Evolutionary conservation across 31 red algal species (phyloP).

Genomic region (Asparagopsis taxiformis): DNA sequence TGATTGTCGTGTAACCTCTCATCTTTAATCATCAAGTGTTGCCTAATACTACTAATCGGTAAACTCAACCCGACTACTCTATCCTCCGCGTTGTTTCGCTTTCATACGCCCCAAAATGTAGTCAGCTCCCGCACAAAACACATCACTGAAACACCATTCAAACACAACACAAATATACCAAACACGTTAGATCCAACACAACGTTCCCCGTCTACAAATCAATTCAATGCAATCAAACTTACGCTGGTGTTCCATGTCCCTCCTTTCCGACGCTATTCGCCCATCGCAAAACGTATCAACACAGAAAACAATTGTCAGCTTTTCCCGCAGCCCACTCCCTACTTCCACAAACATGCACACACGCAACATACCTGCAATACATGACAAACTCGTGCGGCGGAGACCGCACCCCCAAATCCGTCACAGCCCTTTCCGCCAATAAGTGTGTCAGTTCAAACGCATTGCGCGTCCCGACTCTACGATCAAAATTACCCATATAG

Average conservation of each 20-base stretch:
- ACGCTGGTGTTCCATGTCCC: conserved; percentile 49
- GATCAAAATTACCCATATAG: conserved; percentile 72
- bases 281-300: background rate
- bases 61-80: background rate
- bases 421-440: conserved; percentile 37
- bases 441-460: conserved; percentile 54
- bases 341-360: background rate
- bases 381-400: conserved; percentile 62
- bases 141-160: conserved; percentile 28
- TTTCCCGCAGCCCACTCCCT: background rate
- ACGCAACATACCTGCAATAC: conserved; percentile 64
- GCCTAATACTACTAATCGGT: background rate
- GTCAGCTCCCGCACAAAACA: conserved; percentile 31
- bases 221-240: background rate
- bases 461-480: conserved; percentile 46
- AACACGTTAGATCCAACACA: too few relatives aligned
- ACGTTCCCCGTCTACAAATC: too few relatives aligned
- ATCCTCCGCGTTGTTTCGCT: background rate
- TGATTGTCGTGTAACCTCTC: conserved; percentile 33
- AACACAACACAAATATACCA: conserved; percentile 1
- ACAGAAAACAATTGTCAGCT: background rate
- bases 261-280: conserved; percentile 23
- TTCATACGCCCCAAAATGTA: conserved; percentile 22
- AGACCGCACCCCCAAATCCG: conserved; percentile 32
- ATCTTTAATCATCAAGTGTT: too few relatives aligned